phyloP scores from a whole-genome alignment of 805 yeast genomes.

The Candida andamanensis region DNA sequence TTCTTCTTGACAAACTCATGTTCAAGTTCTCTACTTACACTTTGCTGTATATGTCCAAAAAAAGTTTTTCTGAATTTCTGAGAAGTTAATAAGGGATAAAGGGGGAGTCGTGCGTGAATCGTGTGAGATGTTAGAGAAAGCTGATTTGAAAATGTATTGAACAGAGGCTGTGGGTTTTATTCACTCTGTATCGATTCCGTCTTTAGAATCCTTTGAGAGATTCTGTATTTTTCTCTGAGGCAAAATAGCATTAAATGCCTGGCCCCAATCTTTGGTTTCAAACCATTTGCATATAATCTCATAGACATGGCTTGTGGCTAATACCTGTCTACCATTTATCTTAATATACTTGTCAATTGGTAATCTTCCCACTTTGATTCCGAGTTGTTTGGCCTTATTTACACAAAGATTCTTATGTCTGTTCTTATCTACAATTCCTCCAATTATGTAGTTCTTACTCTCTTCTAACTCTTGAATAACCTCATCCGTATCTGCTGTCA shows the following conservation, averaged over 20 bases:
- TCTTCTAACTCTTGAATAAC: constrained; percentile 57
- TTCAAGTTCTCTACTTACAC: too few relatives aligned
- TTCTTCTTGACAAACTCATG: too few relatives aligned
- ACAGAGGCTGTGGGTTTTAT: too few relatives aligned
- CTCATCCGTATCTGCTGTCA: constrained; percentile 84
- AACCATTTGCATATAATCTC: constrained; percentile 79
- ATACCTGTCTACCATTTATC: constrained; percentile 78
- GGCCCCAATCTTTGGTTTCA: constrained; percentile 76
- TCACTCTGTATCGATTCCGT: too few relatives aligned
- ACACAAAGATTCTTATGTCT: constrained; percentile 77
- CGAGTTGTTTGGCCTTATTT: constrained; percentile 71
- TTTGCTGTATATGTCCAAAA: too few relatives aligned
- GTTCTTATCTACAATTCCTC: constrained; percentile 96
- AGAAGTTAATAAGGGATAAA: too few relatives aligned
- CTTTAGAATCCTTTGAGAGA: too few relatives aligned
- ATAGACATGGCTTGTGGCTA: constrained; percentile 94
- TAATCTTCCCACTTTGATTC: constrained; percentile 66
- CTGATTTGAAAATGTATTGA: too few relatives aligned
- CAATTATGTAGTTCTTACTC: constrained; percentile 76
- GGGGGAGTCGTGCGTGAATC: too few relatives aligned
- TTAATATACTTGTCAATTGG: constrained; percentile 85
- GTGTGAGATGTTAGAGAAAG: too few relatives aligned
- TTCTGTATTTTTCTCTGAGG: constrained; percentile 91
- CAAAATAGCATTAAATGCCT: constrained; percentile 78
- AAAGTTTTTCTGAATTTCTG: too few relatives aligned